Evolutionary conservation across 169 alveolate species (phyloP).

Genomic region (Babesia ovata): DNA sequence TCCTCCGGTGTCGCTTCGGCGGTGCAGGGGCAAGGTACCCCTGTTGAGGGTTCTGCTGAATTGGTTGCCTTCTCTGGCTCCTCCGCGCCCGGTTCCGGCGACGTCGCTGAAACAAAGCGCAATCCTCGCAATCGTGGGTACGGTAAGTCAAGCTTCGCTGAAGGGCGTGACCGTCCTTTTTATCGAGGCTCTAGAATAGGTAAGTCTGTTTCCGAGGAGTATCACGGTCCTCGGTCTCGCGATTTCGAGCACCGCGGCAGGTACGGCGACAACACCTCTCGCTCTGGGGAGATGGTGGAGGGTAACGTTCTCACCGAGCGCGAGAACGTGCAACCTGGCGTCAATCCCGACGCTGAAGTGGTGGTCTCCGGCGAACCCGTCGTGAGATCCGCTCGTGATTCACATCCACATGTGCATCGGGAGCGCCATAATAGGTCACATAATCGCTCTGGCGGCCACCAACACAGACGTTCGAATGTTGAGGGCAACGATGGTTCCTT

Average conservation of each 20-base stretch:
- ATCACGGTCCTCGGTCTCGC: background rate
- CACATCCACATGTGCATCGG: too few relatives aligned
- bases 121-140: background rate
- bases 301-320: too few relatives aligned
- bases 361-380: too few relatives aligned
- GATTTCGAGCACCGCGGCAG: background rate
- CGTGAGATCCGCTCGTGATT: too few relatives aligned
- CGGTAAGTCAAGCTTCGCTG: background rate
- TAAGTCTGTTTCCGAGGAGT: constrained; percentile 4
- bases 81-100: background rate
- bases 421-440: too few relatives aligned
- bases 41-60: constrained; percentile 1
- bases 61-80: background rate
- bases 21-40: background rate
- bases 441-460: too few relatives aligned
- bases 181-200: background rate
- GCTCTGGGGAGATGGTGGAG: too few relatives aligned
- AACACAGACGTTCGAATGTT: too few relatives aligned
- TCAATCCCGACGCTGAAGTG: too few relatives aligned
- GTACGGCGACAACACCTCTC: background rate
- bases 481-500: too few relatives aligned
- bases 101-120: constrained; percentile 25
- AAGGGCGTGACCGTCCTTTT: background rate
- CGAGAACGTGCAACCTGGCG: too few relatives aligned
- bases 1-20: background rate